Evolutionary conservation across 225 moss, liverwort and hornwort species (phyloP), one percentile per base, ranked within the genome.

Genomic region (Pleurozium schreberi): DNA sequence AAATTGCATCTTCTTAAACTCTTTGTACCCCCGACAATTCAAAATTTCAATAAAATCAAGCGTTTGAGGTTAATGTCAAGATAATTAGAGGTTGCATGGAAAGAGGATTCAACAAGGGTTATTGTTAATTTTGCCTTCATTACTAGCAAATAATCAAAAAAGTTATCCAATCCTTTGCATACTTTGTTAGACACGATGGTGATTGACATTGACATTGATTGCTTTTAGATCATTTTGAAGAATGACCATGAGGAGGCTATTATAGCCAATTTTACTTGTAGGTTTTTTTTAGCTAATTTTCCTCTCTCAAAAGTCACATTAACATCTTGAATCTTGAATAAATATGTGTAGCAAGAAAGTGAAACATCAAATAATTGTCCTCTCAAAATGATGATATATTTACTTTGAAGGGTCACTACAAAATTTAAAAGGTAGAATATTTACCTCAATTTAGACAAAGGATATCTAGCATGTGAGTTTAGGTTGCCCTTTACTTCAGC

Each of bases 21-120:
- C 31, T 75, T 47, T 11, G 19, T 7, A 31, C 1, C 4, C 6
- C 9, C 1, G 2, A 28, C 18, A 19, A 47, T 10, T 49, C 7
- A 31, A 75, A 75, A 27, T 31, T 49, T 74, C 18, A 55, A 16
- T 38, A 15, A 23, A 55, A 16, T 52, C 10, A 26, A 55, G 16
- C 8, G 26, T 77, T 77, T 55, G 55, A 38, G 4, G 16, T 9
- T 6, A 6, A 3, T 0, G 0, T 38, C 0, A 26, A 0, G 8
- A 77, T 6, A 4, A 2, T 3, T 5, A 55, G 38, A 55, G 1
- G 38, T 16, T 55, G 10, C 5, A 38, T 23, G 38, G 22, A n/a
- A n/a, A n/a, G n/a, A 23, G 3, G 52, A 36, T n/a, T n/a, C n/a
- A 75, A 47, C 2, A 19, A 49, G 18, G 30, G 2, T 30, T 17